Evolutionary conservation across 1,139 yeast genomes (phyloP), one percentile per base, ranked within the genome.

Genomic region (Scheffersomyces insectosa): DNA sequence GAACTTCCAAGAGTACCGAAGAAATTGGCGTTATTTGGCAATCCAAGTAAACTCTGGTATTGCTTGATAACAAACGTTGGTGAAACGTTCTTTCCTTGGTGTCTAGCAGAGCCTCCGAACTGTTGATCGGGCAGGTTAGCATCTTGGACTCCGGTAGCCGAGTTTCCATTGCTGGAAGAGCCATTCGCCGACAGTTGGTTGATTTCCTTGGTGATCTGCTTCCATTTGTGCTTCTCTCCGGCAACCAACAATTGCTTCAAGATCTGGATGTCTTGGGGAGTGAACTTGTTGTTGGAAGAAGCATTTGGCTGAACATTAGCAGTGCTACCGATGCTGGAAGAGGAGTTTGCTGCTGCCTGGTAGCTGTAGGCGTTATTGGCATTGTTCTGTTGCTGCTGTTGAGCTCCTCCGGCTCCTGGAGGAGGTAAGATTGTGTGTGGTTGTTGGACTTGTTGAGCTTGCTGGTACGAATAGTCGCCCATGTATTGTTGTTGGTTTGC

Each of bases 211-310:
- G 78, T 72, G 48, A 72, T 69, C 51, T 70, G 75, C 51, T 72
- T 72, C 78, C 78, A 72, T 51, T 72, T 72, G 55, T 69, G 67
- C 47, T 72, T 72, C 45, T 72, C 78, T 5, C 77, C 77, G 1
- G 72, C 65, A 20, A 62, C 60, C 40, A 72, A 57, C 36, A 72
- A 59, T 49, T 70, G 77, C 44, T 65, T 65, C 45, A 72, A 60
- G 29, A 71, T 62, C 46, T 65, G 72, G 33, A 71, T 59, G 45
- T 72, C 77, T 41, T 67, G 72, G 12, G 65, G 61, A 4, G 65
- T 48, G 48, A 72, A 70, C 49, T 67, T 70, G 28, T 60, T 7
- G 33, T 20, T 20, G 25, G 25, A 20, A 20, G 25, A 20, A 20
- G 30, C 29, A 7, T 9, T 15, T 9, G 11, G n/a, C 11, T 28